phyloP scores from a whole-genome alignment of 805 yeast genomes.

The Zygosaccharomyces bailii region DNA sequence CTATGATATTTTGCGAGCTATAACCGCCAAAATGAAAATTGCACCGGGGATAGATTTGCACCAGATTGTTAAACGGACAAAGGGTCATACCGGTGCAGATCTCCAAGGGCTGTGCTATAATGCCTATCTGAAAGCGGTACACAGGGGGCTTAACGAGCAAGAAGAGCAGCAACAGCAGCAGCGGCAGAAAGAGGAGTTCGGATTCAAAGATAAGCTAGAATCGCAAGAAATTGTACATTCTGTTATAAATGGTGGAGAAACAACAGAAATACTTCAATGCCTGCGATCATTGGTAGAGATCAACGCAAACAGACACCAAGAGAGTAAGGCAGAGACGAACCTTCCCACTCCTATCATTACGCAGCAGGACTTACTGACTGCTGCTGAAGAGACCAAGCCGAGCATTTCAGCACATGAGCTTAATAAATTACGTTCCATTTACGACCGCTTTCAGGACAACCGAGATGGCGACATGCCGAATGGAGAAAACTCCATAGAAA shows the following conservation, averaged over 20 bases:
- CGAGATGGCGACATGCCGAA: slow-evolving; percentile 87
- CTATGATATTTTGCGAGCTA: slow-evolving; percentile 54
- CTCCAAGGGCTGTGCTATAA: slow-evolving; percentile 88
- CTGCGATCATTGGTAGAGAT: no score
- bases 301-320: background rate
- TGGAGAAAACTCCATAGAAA: slow-evolving; percentile 72
- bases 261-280: background rate
- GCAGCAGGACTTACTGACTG: slow-evolving; percentile 53
- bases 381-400: slow-evolving; percentile 78
- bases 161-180: slow-evolving; percentile 16
- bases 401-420: slow-evolving; percentile 77
- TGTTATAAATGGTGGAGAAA: slow-evolving; percentile 3
- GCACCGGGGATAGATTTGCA: slow-evolving; percentile 47
- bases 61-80: slow-evolving; percentile 54
- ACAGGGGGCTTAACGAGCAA: slow-evolving; percentile 52
- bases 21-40: slow-evolving; percentile 45
- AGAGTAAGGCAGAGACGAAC: background rate
- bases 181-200: background rate
- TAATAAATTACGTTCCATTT: slow-evolving; percentile 57
- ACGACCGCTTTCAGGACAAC: slow-evolving; percentile 66
- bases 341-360: slow-evolving; percentile 43
- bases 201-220: background rate
- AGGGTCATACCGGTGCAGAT: slow-evolving; percentile 92
- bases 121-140: slow-evolving; percentile 85
- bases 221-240: background rate